Evolutionary conservation across 352 stramenopile species (phyloP).

Genomic region (Pythium coloratum): DNA sequence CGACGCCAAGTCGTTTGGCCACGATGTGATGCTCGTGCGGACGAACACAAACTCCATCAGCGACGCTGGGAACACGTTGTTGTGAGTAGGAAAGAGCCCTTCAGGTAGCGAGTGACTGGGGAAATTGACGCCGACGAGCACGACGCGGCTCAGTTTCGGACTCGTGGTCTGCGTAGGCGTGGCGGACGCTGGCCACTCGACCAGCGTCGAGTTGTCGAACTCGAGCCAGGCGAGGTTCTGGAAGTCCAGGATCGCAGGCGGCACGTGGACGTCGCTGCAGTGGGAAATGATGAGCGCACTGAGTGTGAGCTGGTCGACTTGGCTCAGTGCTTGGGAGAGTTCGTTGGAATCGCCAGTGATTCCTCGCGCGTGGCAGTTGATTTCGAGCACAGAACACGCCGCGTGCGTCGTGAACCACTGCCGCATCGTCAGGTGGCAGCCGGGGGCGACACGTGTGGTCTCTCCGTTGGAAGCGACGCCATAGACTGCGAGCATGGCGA

Average conservation of each 20-base stretch:
- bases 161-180: neutral
- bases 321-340: neutral
- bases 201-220: slow-evolving; percentile 1
- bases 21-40: neutral
- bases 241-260: neutral
- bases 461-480: neutral
- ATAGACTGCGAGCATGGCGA: neutral
- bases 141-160: neutral
- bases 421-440: slow-evolving; percentile 7
- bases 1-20: neutral
- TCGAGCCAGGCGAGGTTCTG: neutral
- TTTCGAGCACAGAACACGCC: slow-evolving; percentile 7
- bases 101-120: neutral
- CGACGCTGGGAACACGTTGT: neutral
- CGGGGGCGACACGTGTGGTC: neutral
- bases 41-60: slow-evolving; percentile 8
- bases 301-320: neutral
- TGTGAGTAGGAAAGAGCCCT: neutral
- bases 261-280: neutral
- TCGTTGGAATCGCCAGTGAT: neutral
- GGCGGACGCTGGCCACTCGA: slow-evolving; percentile 1
- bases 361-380: slow-evolving; percentile 6
- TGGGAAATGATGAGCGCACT: neutral
- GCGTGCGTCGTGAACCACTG: neutral
- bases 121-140: slow-evolving; percentile 3